Base-by-base conservation (phyloP, 1,284 basidiomycete genomes). In the Meripilus lineatus region DNA sequence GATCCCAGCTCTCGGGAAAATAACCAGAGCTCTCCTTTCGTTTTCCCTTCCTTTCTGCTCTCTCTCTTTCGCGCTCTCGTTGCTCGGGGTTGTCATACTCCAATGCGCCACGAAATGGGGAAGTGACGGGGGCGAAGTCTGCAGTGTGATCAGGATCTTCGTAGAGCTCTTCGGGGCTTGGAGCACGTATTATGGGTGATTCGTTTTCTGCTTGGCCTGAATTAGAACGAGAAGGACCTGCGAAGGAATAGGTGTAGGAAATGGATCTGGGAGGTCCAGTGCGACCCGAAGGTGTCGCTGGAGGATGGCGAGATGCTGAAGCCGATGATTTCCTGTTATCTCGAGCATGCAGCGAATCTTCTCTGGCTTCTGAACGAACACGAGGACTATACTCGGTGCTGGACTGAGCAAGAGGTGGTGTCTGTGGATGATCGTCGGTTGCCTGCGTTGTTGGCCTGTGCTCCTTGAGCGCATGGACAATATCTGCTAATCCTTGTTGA, bases 251-350 rank as follows among this genome's bases (percentile, higher is more conserved):
- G 18, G 71, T 72, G 58, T 78, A 82, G 2, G 82, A 84, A 26
- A 88, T 67, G 0, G 85, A 84, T 30, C 85, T 72, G 7, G 85
- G 85, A 33, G 84, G 83, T 15, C 85, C 85, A 4, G 83, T 86
- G 38, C 84, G 71, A 38, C 68, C 66, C 4, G 81, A 77, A 10
- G 85, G 85, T 0, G 82, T 82, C 5, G 51, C 50, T 4, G 56
- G 37, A n/a, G 34, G 17, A 30, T 45, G 43, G n/a, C 43, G 10
- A 28, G 28, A 32, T 10, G 21, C 42, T 3, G 43, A 45, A 11
- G 14, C 36, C 11, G 43, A 39, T 3, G 43, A 45, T 24, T 45
- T 45, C 10, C 28, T 30, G n/a, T 20, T 14, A 26, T 18, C 17
- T 23, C 15, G 40, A 14, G 13, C 17, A 41, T 30, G 26, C 7